Conservation (phyloP, 148 eudicot genomes). For the Nepenthes gracilis region DNA sequence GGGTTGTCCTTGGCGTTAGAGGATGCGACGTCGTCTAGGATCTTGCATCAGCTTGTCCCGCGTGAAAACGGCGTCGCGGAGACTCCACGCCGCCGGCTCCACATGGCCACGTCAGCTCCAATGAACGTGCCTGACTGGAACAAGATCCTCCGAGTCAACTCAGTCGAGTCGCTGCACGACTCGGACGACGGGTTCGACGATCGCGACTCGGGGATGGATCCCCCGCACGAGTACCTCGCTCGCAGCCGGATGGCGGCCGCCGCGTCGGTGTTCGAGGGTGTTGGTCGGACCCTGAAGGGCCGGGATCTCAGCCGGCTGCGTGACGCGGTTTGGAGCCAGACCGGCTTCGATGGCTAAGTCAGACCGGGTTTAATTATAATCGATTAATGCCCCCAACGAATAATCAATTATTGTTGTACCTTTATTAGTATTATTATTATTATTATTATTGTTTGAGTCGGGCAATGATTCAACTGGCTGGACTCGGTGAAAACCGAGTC, state of each 20-base stretch:
- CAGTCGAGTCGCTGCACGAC: constrained; percentile 65
- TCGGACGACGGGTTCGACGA: constrained; percentile 51
- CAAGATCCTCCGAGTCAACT: constrained; percentile 62
- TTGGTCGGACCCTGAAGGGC: constrained; percentile 88
- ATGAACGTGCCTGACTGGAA: constrained; percentile 91
- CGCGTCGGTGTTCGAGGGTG: constrained; percentile 74
- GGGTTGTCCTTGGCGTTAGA: constrained; percentile 75
- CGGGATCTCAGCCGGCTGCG: constrained; percentile 88
- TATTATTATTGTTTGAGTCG: neutral
- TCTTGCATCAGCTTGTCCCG: constrained; percentile 19
- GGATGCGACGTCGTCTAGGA: constrained; percentile 47
- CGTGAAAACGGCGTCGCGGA: constrained; percentile 5
- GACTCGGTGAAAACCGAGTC: neutral
- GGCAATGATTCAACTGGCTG: constrained; percentile 1
- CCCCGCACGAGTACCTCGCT: constrained; percentile 87
- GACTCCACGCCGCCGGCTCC: constrained; percentile 22
- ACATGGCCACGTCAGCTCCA: constrained; percentile 79
- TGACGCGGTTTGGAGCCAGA: constrained; percentile 90
- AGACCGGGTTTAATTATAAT: neutral
- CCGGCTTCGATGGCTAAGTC: constrained; percentile 71
- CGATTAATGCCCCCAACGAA: neutral
- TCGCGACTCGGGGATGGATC: constrained; percentile 29
- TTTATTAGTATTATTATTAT: neutral
- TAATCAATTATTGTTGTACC: no score
- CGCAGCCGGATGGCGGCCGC: constrained; percentile 46